Conservation (phyloP, 192 early-diverging fungal genomes). For the Coemansia sp. region DNA sequence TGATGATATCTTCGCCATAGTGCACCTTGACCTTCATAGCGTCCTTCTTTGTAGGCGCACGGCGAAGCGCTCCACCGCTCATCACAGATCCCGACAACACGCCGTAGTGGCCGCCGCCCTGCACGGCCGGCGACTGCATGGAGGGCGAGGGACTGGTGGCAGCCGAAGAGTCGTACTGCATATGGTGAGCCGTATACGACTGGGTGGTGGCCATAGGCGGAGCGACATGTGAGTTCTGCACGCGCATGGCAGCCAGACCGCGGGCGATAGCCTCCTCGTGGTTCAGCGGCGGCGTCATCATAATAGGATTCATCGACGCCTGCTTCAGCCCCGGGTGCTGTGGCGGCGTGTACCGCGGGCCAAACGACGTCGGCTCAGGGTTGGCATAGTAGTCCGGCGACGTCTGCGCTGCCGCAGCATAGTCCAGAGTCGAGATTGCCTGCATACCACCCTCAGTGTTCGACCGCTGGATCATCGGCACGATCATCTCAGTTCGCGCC, state of each 20-base stretch:
- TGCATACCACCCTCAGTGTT: conserved; percentile 26
- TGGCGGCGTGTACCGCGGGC: conserved; percentile 11
- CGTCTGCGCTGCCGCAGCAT: conserved; percentile 5
- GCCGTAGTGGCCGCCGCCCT: conserved; percentile 23
- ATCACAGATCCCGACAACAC: conserved; percentile 17
- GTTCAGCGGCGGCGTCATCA: conserved; percentile 50
- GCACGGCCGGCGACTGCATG: conserved; percentile 26
- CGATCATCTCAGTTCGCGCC: conserved; percentile 49
- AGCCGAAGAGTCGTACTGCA: conserved; percentile 21
- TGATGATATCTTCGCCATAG: conserved; percentile 47
- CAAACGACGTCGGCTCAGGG: background rate
- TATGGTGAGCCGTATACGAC: conserved; percentile 15
- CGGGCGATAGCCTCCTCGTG: conserved; percentile 45
- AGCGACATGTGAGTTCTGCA: conserved; percentile 20
- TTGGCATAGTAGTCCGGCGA: conserved; percentile 30
- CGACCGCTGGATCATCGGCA: conserved; percentile 41
- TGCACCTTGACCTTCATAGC: conserved; percentile 59
- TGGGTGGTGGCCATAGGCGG: conserved; percentile 10
- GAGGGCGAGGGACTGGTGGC: conserved; percentile 31
- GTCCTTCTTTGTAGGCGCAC: conserved; percentile 53
- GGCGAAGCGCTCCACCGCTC: conserved; percentile 32
- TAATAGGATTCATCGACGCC: conserved; percentile 23
- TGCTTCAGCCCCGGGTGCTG: conserved; percentile 41
- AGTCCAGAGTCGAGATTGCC: conserved; percentile 18
- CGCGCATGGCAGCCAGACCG: conserved; percentile 39